phyloP scores from a whole-genome alignment of 371 early-diverging fungal genomes.

The Mortierella sp. region DNA sequence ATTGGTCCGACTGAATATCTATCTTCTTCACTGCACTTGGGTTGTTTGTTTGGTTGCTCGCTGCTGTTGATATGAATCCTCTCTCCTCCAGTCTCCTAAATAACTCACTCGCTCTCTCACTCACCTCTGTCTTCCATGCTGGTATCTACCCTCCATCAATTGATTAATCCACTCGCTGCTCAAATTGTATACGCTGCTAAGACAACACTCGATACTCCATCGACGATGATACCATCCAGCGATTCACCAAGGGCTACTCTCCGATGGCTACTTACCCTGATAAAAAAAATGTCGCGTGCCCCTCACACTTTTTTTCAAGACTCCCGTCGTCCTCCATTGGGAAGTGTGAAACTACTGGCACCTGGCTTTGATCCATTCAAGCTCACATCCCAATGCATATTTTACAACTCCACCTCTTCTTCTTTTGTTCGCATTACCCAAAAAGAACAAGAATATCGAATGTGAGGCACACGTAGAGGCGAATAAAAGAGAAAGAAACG shows the following conservation, averaged over 20 bases:
- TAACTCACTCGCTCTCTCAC: not conserved
- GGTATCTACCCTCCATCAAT: not conserved
- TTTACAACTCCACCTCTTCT: not conserved
- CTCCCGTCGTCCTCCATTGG: conserved; percentile 1
- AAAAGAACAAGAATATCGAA: not conserved
- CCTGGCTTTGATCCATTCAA: not conserved
- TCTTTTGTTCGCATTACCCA: conserved; percentile 5
- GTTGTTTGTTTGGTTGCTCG: not conserved
- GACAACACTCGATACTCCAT: not conserved
- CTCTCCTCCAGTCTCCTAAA: not conserved
- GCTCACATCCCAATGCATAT: not conserved
- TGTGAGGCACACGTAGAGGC: not conserved
- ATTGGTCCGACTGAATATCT: not conserved
- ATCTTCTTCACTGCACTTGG: not conserved
- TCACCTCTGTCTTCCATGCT: not conserved
- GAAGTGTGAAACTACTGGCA: not conserved
- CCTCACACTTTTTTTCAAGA: conserved; percentile 6
- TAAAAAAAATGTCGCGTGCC: not conserved
- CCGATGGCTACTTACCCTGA: not conserved
- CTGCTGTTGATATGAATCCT: not conserved
- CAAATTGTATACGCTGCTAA: not conserved
- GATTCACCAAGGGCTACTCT: not conserved
- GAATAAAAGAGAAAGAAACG: not conserved
- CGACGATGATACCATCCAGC: not conserved
- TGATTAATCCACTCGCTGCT: not conserved